Evolutionary conservation across 129 eudicot genomes (phyloP).

Genomic region (Oenanthe sinensis): DNA sequence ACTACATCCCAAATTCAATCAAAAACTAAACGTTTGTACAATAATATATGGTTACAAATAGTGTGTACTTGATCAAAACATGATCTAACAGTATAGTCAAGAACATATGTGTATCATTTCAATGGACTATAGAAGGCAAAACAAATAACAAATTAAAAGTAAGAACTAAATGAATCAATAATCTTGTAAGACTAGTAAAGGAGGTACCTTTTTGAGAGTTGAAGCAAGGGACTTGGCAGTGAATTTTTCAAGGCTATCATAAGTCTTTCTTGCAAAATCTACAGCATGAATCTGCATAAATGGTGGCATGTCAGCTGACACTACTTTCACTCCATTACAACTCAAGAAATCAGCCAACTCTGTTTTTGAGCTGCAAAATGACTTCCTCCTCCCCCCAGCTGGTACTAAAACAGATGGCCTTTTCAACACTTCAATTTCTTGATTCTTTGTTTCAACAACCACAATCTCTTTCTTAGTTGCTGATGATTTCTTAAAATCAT

Average conservation of each 20-base stretch:
- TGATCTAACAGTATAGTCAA: background rate
- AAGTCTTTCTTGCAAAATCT: constrained; percentile 73
- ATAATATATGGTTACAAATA: background rate
- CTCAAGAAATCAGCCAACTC: constrained; percentile 73
- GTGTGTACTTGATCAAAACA: background rate
- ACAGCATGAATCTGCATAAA: constrained; percentile 95
- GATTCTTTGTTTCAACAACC: background rate
- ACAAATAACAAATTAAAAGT: background rate
- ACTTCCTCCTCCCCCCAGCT: constrained; percentile 50
- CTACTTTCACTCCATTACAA: constrained; percentile 72
- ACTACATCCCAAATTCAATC: background rate
- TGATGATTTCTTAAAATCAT: constrained; percentile 19
- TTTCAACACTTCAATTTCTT: constrained; percentile 12
- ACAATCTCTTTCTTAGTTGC: constrained; percentile 17
- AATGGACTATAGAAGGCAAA: background rate
- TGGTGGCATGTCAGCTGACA: constrained; percentile 88
- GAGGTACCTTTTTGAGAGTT: constrained; percentile 76
- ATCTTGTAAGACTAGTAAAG: constrained; percentile 6
- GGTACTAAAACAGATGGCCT: constrained; percentile 25
- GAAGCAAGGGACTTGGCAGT: constrained; percentile 79
- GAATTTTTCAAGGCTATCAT: constrained; percentile 92
- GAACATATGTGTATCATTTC: background rate
- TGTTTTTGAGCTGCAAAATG: constrained; percentile 53
- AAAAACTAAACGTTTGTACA: background rate
- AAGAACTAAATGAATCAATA: background rate